Evolutionary conservation across 345 rosid species (phyloP).

Genomic region (Heritiera littoralis): DNA sequence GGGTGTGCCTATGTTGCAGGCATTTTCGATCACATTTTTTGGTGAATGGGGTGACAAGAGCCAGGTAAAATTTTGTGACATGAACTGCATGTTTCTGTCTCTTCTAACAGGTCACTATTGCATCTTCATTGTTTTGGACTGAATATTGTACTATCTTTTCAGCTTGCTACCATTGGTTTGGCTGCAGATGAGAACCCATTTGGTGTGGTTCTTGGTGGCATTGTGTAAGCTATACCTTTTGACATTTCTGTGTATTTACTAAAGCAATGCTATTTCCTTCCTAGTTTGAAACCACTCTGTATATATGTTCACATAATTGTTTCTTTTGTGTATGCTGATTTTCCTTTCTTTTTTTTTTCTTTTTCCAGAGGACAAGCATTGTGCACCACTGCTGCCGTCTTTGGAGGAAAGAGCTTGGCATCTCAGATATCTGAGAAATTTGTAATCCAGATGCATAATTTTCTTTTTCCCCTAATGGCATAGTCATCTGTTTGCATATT

Average conservation of each 20-base stretch:
- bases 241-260: neutral
- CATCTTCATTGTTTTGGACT: conserved; percentile 23
- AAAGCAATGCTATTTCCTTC: conserved; percentile 7
- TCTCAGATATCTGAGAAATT: conserved; percentile 90
- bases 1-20: conserved; percentile 48
- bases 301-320: neutral
- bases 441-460: conserved; percentile 36
- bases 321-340: conserved; percentile 11
- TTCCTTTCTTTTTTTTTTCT: neutral
- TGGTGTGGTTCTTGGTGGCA: conserved; percentile 88
- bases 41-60: conserved; percentile 99
- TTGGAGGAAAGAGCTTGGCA: conserved; percentile 97
- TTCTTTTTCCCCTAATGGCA: neutral
- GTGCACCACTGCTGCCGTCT: conserved; percentile 89
- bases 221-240: conserved; percentile 49
- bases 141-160: conserved; percentile 29
- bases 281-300: neutral
- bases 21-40: conserved; percentile 91
- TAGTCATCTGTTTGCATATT: neutral
- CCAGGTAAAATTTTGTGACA: conserved; percentile 52
- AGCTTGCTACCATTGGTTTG: conserved; percentile 93
- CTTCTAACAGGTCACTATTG: neutral
- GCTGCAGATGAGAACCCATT: conserved; percentile 96
- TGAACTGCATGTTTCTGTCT: conserved; percentile 15
- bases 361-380: conserved; percentile 76